Evolutionary conservation across 225 moss, liverwort and hornwort species (phyloP), one percentile per base, ranked within the genome.

Genomic region (Marchantia polymorpha): DNA sequence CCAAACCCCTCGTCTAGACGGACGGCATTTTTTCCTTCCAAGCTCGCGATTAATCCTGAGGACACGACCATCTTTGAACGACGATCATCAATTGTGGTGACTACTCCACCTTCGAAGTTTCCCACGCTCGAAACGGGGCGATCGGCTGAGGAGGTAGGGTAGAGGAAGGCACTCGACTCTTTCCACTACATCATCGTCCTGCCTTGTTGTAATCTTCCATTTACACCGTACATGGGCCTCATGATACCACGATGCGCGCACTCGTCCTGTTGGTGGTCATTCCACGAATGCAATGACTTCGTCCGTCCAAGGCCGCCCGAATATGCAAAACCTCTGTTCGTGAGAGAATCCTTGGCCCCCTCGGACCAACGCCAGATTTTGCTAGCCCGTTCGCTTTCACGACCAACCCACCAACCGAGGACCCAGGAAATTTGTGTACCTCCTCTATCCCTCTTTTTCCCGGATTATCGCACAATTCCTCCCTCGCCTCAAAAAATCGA

Each of bases 21-120:
- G 11, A 59, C 63, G 8, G 26, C 30, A 76, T 54, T 77, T 51
- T 74, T 61, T 29, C 20, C 49, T 75, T 11, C 67, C 50, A 71
- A 70, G 76, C 71, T 64, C 46, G 29, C 31, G 17, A n/a, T 48
- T 27, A 81, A 51, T 58, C 78, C 52, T 74, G 59, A 39, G 10
- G 25, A 59, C 56, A 22, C 48, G 67, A 73, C 73, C 84, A 77
- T 77, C 74, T 84, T 78, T 51, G 15, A 78, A 3, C 64, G 47
- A 30, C 77, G 54, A 73, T 58, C 56, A 17, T 72, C 14, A 80
- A 76, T 76, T 76, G 63, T 30, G 47, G 54, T 76, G 69, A 52
- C 48, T 76, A 25, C 30, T 46, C 22, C 76, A 47, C 70, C 17
- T 53, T 20, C 8, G 50, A 5, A 30, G 11, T 8, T 19, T 16